A percentile compares a stretch with the other conserved stretches of the same genome.
Conservation (phyloP, 176 grass and related monocot genomes). For the Pontederia paniculata region DNA sequence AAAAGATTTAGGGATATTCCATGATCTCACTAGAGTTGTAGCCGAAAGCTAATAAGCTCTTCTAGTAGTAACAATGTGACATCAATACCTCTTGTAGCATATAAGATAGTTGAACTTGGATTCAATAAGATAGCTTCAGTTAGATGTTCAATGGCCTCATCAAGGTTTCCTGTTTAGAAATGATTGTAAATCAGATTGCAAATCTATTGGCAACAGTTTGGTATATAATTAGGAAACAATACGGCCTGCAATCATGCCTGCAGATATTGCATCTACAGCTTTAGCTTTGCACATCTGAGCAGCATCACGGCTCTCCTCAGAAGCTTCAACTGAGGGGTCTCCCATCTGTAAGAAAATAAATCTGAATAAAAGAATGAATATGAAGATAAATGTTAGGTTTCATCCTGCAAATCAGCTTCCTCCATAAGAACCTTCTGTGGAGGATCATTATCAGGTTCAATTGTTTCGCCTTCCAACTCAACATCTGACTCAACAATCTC, state of each 20-base stretch:
- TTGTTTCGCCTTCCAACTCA: slow-evolving; percentile 43
- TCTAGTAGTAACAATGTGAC: background rate
- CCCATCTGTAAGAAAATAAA: slow-evolving; percentile 40
- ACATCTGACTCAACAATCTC: slow-evolving; percentile 42
- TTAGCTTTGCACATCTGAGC: slow-evolving; percentile 51
- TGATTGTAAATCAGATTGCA: background rate
- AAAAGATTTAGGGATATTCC: background rate
- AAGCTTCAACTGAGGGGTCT: slow-evolving; percentile 40
- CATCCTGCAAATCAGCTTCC: background rate
- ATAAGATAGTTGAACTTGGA: slow-evolving; percentile 56
- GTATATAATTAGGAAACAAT: too few relatives aligned
- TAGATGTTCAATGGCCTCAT: slow-evolving; percentile 39
- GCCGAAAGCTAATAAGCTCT: background rate
- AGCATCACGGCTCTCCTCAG: slow-evolving; percentile 38
- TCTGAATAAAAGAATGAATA: slow-evolving; percentile 1
- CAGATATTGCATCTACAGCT: slow-evolving; percentile 26
- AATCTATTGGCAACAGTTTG: too few relatives aligned
- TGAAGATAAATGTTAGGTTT: background rate
- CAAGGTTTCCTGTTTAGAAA: slow-evolving; percentile 37
- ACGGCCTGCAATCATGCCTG: slow-evolving; percentile 20
- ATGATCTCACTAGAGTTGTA: background rate
- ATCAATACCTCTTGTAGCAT: slow-evolving; percentile 49
- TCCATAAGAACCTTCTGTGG: slow-evolving; percentile 37
- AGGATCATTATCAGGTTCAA: slow-evolving; percentile 43
- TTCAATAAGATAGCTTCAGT: slow-evolving; percentile 46